phyloP scores from a whole-genome alignment of 768 basidiomycete genomes.

The Exsudoporus frostii region DNA sequence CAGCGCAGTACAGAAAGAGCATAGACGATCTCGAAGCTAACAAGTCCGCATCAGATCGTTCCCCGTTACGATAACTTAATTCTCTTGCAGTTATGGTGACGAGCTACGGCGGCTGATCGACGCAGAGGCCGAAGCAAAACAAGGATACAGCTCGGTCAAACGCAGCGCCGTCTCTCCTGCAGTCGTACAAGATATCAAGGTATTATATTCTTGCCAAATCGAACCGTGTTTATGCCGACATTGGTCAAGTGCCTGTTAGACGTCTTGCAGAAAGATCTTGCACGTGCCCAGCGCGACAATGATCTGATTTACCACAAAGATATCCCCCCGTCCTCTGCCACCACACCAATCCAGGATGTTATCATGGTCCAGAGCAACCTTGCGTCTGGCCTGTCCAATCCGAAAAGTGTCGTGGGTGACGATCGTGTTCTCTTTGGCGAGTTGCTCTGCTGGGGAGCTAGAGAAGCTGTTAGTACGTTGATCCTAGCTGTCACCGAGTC shows the following conservation, averaged over 20 bases:
- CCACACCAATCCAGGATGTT: slow-evolving; percentile 61
- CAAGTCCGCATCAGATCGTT: slow-evolving; percentile 41
- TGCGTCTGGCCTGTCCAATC: slow-evolving; percentile 57
- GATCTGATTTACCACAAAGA: slow-evolving; percentile 93
- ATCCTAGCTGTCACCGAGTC: neutral
- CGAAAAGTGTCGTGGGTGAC: slow-evolving; percentile 49
- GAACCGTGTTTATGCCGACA: neutral
- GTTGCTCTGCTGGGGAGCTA: slow-evolving; percentile 82
- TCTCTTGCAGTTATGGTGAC: slow-evolving; percentile 67
- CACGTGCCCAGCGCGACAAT: slow-evolving; percentile 85
- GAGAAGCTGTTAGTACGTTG: slow-evolving; percentile 77
- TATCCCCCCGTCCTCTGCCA: slow-evolving; percentile 67
- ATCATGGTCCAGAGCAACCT: slow-evolving; percentile 61
- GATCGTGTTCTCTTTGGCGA: slow-evolving; percentile 66
- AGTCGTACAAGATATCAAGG: slow-evolving; percentile 80
- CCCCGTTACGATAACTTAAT: slow-evolving; percentile 4
- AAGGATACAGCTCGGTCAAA: slow-evolving; percentile 64
- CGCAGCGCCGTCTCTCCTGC: slow-evolving; percentile 57
- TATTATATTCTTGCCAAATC: slow-evolving; percentile 23
- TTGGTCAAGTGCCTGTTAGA: slow-evolving; percentile 67
- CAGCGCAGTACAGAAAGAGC: slow-evolving; percentile 84
- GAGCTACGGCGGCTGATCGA: slow-evolving; percentile 77
- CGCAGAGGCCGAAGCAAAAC: slow-evolving; percentile 65
- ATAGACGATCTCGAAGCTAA: slow-evolving; percentile 81
- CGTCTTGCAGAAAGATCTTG: slow-evolving; percentile 60